Percentiles rank a stretch among this genome's conserved stretches.
Conservation (phyloP, 345 rosid species). For the Corymbia maculata region DNA sequence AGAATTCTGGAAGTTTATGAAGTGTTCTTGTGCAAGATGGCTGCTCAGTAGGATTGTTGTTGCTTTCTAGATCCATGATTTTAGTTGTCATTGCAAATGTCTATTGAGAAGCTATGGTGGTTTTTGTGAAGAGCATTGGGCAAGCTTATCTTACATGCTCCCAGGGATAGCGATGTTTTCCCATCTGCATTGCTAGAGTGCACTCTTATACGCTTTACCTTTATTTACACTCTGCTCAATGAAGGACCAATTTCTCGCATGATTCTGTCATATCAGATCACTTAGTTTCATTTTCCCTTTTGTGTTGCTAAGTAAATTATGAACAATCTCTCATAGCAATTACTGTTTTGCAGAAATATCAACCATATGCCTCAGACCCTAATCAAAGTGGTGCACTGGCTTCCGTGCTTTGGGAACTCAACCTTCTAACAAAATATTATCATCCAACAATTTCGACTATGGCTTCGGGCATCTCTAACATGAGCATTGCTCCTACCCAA, state of each 20-base stretch:
- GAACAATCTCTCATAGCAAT: not conserved
- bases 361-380: conserved; percentile 77
- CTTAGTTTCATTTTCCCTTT: not conserved
- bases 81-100: not conserved
- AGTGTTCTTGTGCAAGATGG: not conserved
- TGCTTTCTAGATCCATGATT: not conserved
- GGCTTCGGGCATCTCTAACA: conserved; percentile 47
- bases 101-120: not conserved
- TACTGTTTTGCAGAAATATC: conserved; percentile 49
- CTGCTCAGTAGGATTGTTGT: not conserved
- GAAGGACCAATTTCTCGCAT: not conserved
- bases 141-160: not conserved
- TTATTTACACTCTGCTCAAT: not conserved
- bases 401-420: conserved; percentile 90
- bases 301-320: not conserved
- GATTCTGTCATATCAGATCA: not conserved
- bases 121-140: not conserved
- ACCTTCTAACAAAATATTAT: conserved; percentile 67
- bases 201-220: not conserved
- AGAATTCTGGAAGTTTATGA: not conserved
- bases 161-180: not conserved
- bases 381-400: conserved; percentile 90
- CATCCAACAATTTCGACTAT: conserved; percentile 61
- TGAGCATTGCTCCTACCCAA: conserved; percentile 58
- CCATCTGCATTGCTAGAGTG: not conserved